Evolutionary conservation across 768 basidiomycete genomes (phyloP).

Genomic region (Tylopilus cervinicoccineus): DNA sequence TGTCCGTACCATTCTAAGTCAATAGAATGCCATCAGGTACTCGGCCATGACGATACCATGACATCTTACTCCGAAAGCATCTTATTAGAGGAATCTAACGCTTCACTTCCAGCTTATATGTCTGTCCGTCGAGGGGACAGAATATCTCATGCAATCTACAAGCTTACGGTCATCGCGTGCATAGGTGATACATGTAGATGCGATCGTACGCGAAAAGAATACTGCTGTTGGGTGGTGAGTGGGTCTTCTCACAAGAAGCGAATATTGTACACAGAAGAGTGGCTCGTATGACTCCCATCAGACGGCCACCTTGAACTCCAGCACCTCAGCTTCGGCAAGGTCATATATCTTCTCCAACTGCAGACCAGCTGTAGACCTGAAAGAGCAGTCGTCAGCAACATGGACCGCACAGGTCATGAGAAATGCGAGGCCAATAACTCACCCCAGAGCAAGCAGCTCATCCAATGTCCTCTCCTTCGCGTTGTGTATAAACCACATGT

Average conservation of each 20-base stretch:
- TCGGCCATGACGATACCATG: not conserved
- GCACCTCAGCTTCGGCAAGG: constrained; percentile 23
- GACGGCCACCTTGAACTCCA: constrained; percentile 20
- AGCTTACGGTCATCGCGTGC: no score
- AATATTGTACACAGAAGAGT: not conserved
- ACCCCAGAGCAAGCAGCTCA: constrained; percentile 37
- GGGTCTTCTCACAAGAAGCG: not conserved
- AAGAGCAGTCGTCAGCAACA: not conserved
- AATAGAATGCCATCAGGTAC: constrained; percentile 40
- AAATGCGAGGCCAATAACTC: not conserved
- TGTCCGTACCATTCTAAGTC: constrained; percentile 89
- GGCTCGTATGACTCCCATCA: not conserved
- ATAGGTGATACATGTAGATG: not conserved
- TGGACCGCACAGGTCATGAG: not conserved
- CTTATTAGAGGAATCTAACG: no score
- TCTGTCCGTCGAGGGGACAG: no score
- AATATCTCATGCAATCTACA: no score
- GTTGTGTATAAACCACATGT: constrained; percentile 43
- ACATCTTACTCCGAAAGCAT: not conserved
- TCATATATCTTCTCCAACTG: constrained; percentile 25
- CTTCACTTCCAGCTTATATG: no score
- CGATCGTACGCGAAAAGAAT: not conserved
- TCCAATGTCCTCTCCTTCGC: constrained; percentile 40
- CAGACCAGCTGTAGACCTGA: constrained; percentile 17
- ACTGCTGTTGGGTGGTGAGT: not conserved